phyloP scores from a whole-genome alignment of 306 rosid species.

The Begonia fuchsioides region DNA sequence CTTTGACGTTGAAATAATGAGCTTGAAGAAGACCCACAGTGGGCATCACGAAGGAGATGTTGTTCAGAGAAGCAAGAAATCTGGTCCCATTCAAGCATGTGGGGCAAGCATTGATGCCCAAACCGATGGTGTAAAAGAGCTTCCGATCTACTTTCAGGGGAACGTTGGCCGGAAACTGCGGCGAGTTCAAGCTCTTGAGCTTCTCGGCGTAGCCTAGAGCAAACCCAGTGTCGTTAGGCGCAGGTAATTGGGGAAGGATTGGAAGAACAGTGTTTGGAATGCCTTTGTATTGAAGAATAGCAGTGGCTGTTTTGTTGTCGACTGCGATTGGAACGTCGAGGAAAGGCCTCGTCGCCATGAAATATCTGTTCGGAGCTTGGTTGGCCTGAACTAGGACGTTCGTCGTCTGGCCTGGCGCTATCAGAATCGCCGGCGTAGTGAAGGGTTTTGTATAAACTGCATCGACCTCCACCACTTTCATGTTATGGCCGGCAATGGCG shows the following conservation, averaged over 20 bases:
- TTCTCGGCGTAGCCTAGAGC: slow-evolving; percentile 41
- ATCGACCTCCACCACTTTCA: slow-evolving; percentile 85
- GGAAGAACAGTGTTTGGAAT: slow-evolving; percentile 58
- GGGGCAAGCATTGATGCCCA: slow-evolving; percentile 51
- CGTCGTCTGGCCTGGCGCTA: slow-evolving; percentile 87
- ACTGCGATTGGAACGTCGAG: slow-evolving; percentile 61
- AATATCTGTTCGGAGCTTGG: slow-evolving; percentile 45
- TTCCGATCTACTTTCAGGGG: slow-evolving; percentile 63
- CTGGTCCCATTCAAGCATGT: slow-evolving; percentile 60
- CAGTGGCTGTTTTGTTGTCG: slow-evolving; percentile 70
- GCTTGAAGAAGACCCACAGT: slow-evolving; percentile 68
- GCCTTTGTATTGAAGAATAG: slow-evolving; percentile 59
- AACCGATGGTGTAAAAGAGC: slow-evolving; percentile 56
- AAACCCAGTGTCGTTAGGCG: slow-evolving; percentile 43
- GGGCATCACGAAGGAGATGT: slow-evolving; percentile 70
- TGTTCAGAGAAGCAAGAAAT: slow-evolving; percentile 71
- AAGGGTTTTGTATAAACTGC: slow-evolving; percentile 81
- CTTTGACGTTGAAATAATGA: slow-evolving; percentile 49
- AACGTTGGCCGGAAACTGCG: slow-evolving; percentile 54
- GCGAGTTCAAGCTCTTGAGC: slow-evolving; percentile 41
- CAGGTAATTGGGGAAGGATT: slow-evolving; percentile 43
- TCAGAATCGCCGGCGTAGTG: slow-evolving; percentile 47
- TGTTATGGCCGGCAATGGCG: slow-evolving; percentile 49
- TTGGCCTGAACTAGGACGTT: slow-evolving; percentile 54
- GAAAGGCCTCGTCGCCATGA: slow-evolving; percentile 54